Evolutionary conservation across 1,284 basidiomycete genomes (phyloP).

Genomic region (Kwoniella shivajii): DNA sequence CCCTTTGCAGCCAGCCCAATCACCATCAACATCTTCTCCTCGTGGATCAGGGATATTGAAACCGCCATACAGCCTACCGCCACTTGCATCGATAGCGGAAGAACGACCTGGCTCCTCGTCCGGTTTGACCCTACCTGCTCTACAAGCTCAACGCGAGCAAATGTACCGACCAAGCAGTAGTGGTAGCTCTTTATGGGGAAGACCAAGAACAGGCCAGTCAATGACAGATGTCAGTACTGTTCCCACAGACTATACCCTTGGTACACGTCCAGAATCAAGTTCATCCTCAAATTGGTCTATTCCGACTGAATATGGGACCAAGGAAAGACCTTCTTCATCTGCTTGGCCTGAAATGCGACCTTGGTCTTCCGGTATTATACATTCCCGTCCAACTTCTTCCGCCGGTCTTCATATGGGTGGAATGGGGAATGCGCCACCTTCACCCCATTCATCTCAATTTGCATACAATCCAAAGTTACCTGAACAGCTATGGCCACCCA

Average conservation of each 20-base stretch:
- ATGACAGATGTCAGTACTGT: conserved; percentile 9
- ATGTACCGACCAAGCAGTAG: conserved; percentile 6
- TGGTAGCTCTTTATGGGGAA: conserved; percentile 8
- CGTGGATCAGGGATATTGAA: neutral
- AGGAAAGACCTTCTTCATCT: conserved; percentile 5
- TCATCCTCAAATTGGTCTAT: conserved; percentile 13
- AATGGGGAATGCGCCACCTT: neutral
- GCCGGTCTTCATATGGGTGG: conserved; percentile 5
- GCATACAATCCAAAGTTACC: neutral
- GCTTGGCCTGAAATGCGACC: conserved; percentile 14
- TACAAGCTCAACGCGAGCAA: conserved; percentile 11
- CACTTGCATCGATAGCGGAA: conserved; percentile 22
- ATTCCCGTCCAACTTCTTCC: conserved; percentile 6
- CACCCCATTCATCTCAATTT: conserved; percentile 7
- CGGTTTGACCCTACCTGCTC: conserved; percentile 12
- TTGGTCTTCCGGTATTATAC: conserved; percentile 1
- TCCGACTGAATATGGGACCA: conserved; percentile 3
- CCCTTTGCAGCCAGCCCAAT: neutral
- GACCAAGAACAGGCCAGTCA: conserved; percentile 10
- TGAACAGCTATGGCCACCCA: conserved; percentile 6
- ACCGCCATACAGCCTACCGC: conserved; percentile 13
- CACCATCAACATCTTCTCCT: neutral
- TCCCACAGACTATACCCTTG: conserved; percentile 18
- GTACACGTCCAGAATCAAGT: conserved; percentile 16
- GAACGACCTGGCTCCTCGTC: conserved; percentile 4